phyloP scores from a whole-genome alignment of 2,329 filamentous ascomycete species.

The Xylaria multiplex region DNA sequence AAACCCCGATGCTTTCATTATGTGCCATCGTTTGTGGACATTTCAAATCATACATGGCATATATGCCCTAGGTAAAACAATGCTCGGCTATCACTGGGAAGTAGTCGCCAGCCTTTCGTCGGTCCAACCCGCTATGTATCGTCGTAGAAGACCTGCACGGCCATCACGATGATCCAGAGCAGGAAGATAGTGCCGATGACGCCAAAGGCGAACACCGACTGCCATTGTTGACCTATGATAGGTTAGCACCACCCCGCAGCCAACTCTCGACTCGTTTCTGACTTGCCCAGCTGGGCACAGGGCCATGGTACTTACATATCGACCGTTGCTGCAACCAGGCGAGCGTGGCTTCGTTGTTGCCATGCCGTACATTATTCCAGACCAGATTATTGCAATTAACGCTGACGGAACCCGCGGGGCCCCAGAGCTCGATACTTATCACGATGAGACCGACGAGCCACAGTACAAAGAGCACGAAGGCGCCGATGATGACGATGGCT shows the following conservation, averaged over 20 bases:
- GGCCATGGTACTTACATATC: conserved; percentile 63
- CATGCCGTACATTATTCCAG: conserved; percentile 60
- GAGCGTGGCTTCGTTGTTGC: conserved; percentile 64
- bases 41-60: conserved; percentile 16
- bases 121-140: conserved; percentile 26
- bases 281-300: no score
- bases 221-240: conserved; percentile 67
- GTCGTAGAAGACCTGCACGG: conserved; percentile 69
- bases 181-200: conserved; percentile 69
- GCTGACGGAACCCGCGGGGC: conserved; percentile 67
- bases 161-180: conserved; percentile 76
- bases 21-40: background rate
- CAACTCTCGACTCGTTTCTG: no score
- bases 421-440: conserved; percentile 71
- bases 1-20: conserved; percentile 7
- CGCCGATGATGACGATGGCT: conserved; percentile 70
- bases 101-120: background rate
- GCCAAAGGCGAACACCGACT: conserved; percentile 71
- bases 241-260: background rate
- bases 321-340: conserved; percentile 72
- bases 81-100: background rate
- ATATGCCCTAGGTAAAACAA: background rate
- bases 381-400: conserved; percentile 69
- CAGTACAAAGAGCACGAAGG: conserved; percentile 73
- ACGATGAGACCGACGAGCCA: conserved; percentile 74